Conservation (phyloP, 2,329 filamentous ascomycete genomes). For the Stachybotrys elegans region DNA sequence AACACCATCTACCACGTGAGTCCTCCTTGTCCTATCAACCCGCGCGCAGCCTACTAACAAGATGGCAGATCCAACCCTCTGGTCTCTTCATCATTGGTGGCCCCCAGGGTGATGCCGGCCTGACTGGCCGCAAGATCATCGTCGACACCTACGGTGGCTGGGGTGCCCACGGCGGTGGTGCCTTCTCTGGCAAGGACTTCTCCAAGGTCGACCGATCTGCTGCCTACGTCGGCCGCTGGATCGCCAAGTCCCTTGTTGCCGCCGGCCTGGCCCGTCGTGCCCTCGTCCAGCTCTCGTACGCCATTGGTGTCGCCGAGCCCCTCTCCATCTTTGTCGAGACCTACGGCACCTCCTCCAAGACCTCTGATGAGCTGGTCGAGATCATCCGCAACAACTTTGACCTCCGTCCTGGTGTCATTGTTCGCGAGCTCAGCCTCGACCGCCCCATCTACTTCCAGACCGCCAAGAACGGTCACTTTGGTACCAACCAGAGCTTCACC, state of each 20-base stretch:
- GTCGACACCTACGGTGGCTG: slow-evolving; percentile 99
- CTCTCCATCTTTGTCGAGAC: slow-evolving; percentile 97
- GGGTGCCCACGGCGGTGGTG: slow-evolving; percentile 99
- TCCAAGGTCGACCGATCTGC: slow-evolving; percentile 99
- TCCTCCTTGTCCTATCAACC: slow-evolving; percentile 12
- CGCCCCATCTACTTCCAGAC: slow-evolving; percentile 98
- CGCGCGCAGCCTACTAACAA: slow-evolving; percentile 4
- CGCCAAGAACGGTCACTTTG: slow-evolving; percentile 99
- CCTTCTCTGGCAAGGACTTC: slow-evolving; percentile 99
- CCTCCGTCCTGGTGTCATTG: slow-evolving; percentile 95
- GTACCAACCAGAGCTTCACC: slow-evolving; percentile 91
- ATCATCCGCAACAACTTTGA: slow-evolving; percentile 98
- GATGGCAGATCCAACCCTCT: slow-evolving; percentile 77
- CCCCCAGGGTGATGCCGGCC: slow-evolving; percentile 96
- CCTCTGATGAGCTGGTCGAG: slow-evolving; percentile 86
- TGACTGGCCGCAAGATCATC: slow-evolving; percentile 98
- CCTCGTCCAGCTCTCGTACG: slow-evolving; percentile 97
- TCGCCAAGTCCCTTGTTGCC: slow-evolving; percentile 94
- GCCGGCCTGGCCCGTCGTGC: slow-evolving; percentile 86
- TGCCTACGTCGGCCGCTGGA: slow-evolving; percentile 96
- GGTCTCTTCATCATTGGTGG: slow-evolving; percentile 99
- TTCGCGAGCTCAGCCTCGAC: slow-evolving; percentile 90
- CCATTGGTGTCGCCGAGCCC: slow-evolving; percentile 97
- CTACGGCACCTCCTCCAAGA: slow-evolving; percentile 89
- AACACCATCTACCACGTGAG: slow-evolving; percentile 90